Evolutionary conservation across 768 basidiomycete genomes (phyloP).

Genomic region (Hemileccinum impolitum): DNA sequence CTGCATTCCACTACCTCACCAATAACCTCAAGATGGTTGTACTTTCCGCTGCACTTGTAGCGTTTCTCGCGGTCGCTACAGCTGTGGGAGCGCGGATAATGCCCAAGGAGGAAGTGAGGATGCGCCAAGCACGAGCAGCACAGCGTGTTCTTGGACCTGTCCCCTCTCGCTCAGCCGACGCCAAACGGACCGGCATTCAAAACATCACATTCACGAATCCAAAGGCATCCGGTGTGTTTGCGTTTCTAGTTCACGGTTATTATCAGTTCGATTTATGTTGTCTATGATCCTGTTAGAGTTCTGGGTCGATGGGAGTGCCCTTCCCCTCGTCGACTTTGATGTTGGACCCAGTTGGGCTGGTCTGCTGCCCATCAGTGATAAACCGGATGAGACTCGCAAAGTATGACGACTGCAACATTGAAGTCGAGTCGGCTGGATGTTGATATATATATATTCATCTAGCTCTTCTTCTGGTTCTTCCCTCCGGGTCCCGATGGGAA

Average conservation of each 20-base stretch:
- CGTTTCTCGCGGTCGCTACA: slow-evolving; percentile 8
- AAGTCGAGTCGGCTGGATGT: too few relatives aligned
- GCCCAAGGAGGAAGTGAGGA: slow-evolving; percentile 38
- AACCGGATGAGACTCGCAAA: slow-evolving; percentile 62
- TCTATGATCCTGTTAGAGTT: slow-evolving; percentile 47
- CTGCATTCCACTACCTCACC: too few relatives aligned
- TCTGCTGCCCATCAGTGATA: slow-evolving; percentile 63
- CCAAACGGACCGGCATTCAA: slow-evolving; percentile 32
- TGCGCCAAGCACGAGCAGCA: slow-evolving; percentile 46
- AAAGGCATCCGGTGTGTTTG: slow-evolving; percentile 49
- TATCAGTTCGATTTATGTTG: background rate
- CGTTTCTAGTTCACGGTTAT: background rate
- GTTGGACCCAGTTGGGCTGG: slow-evolving; percentile 76
- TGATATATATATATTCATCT: too few relatives aligned
- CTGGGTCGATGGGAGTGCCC: slow-evolving; percentile 62
- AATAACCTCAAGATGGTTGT: slow-evolving; percentile 9
- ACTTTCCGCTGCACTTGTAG: slow-evolving; percentile 2
- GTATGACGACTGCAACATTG: slow-evolving; percentile 26
- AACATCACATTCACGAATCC: slow-evolving; percentile 73
- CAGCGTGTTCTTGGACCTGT: slow-evolving; percentile 11
- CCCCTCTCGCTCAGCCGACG: background rate
- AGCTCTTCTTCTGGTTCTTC: slow-evolving; percentile 89
- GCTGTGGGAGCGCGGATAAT: slow-evolving; percentile 19
- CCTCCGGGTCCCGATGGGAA: slow-evolving; percentile 73
- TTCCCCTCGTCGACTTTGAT: slow-evolving; percentile 70